Evolutionary conservation across 768 basidiomycete genomes (phyloP).

Genomic region (Galerina sulciceps): DNA sequence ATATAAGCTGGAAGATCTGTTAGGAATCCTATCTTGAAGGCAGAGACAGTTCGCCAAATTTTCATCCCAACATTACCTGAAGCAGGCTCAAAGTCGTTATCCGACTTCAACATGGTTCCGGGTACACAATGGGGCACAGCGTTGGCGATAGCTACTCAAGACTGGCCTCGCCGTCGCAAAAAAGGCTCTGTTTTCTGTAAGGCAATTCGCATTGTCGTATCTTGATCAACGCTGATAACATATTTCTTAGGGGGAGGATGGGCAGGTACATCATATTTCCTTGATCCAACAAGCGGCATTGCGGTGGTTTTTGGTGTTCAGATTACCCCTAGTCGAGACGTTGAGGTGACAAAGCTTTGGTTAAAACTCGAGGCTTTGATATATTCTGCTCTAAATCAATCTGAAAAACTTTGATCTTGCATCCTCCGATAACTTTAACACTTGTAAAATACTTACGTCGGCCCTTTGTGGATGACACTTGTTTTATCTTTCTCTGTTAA

Average conservation of each 20-base stretch:
- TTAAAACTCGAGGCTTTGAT: too few relatives aligned
- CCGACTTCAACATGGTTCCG: background rate
- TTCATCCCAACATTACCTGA: slow-evolving; percentile 22
- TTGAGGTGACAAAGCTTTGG: background rate
- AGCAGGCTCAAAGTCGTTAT: slow-evolving; percentile 7
- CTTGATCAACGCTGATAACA: background rate
- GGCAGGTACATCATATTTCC: slow-evolving; percentile 31
- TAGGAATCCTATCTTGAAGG: slow-evolving; percentile 12
- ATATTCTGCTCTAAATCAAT: too few relatives aligned
- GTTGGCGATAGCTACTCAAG: slow-evolving; percentile 24
- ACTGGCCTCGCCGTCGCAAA: slow-evolving; percentile 30
- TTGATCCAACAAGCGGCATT: slow-evolving; percentile 36
- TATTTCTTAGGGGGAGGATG: slow-evolving; percentile 31
- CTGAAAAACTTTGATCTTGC: too few relatives aligned
- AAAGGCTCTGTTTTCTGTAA: slow-evolving; percentile 35
- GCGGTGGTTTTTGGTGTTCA: slow-evolving; percentile 27
- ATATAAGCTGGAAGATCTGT: slow-evolving; percentile 7
- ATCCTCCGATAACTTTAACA: too few relatives aligned
- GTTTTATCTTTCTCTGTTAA: too few relatives aligned
- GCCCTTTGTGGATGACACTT: too few relatives aligned
- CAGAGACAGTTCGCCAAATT: slow-evolving; percentile 16
- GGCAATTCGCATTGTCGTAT: background rate
- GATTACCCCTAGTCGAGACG: slow-evolving; percentile 15
- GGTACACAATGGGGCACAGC: slow-evolving; percentile 23
- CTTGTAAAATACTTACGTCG: too few relatives aligned